A percentile compares a stretch with the other conserved stretches of the same genome.
Evolutionary conservation across 78 protist genomes (phyloP).

Genomic region (Dictyostelium purpureum): DNA sequence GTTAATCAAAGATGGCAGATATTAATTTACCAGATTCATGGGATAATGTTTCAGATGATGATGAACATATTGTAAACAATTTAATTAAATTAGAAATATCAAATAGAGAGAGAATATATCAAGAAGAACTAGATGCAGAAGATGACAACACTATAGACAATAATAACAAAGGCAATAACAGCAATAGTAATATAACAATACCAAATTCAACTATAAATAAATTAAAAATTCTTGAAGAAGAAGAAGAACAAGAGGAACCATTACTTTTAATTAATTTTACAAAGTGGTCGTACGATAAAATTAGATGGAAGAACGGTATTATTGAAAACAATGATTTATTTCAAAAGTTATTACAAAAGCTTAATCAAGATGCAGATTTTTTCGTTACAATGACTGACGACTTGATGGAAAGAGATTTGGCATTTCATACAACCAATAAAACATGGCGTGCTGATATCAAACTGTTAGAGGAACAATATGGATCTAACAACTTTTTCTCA

Average conservation of each 20-base stretch:
- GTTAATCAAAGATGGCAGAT: background rate
- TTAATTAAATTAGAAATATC: background rate
- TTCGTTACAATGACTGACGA: conserved; percentile 37
- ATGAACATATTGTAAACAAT: background rate
- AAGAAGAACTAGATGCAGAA: conserved; percentile 2
- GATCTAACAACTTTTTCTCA: conserved; percentile 42
- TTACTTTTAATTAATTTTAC: conserved; percentile 52
- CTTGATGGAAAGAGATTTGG: conserved; percentile 18
- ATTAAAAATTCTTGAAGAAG: background rate
- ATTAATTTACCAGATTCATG: conserved; percentile 28
- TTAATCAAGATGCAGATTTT: background rate
- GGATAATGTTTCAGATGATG: conserved; percentile 23
- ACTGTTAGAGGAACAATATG: background rate
- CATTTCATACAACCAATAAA: conserved; percentile 49
- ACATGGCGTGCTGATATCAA: conserved; percentile 39
- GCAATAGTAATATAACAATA: too few species aligned
- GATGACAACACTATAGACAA: background rate
- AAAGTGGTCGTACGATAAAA: conserved; percentile 39
- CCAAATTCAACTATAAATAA: too few species aligned
- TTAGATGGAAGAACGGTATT: background rate
- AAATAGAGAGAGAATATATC: background rate
- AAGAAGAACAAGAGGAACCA: conserved; percentile 40
- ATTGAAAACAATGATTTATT: background rate
- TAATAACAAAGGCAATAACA: too few species aligned
- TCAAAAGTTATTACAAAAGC: background rate